Base-by-base conservation (phyloP, 805 yeast species). In the Yamadazyma kitorensis region DNA sequence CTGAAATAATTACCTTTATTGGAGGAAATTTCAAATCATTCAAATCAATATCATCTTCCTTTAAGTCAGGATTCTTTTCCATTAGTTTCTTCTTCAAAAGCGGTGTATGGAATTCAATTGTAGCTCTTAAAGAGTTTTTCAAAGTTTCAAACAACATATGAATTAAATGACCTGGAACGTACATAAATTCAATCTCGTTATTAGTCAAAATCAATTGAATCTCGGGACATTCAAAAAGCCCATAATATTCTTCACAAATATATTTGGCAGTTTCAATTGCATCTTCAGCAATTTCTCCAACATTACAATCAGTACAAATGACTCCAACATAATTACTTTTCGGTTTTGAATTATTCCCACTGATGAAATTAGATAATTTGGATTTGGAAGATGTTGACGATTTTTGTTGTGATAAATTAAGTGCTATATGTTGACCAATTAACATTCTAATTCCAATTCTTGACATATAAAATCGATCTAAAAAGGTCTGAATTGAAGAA, bases 381-480 rank as follows among this genome's bases (percentile, higher is more conserved):
- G 59, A 63, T 39, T 61, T 59, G n/a, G n/a, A n/a, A n/a, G n/a
- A n/a, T n/a, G n/a, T n/a, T 3, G 70, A 58, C 15, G 68, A 66
- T 31, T 61, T 60, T 13, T 61, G 61, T 48, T 82, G 83, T 30
- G 82, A 80, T 68, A 75, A 74, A 61, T 79, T 81, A 33, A 87
- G 70, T 1, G 96, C 91, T 44, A 87, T 82, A 50, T 87, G 95
- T 62, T 87, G 96, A n/a, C 96, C 96, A 51, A 87, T 85, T 25
- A 87, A 72, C 94, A 88, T 88, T 44, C 96, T 73, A 41, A 88
- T 88, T 2, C 96, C 96, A 42, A 88, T 88, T 39, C 96, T 72
- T 34, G 87, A 80, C 88, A 87, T 80, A 65, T 88, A 87, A 54
- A 87, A 87, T 20, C 93, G 60, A 61, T 88, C 96, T 43, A 87